Evolutionary conservation across 2,329 filamentous ascomycete genomes (phyloP).

Genomic region (Fusarium sp.): DNA sequence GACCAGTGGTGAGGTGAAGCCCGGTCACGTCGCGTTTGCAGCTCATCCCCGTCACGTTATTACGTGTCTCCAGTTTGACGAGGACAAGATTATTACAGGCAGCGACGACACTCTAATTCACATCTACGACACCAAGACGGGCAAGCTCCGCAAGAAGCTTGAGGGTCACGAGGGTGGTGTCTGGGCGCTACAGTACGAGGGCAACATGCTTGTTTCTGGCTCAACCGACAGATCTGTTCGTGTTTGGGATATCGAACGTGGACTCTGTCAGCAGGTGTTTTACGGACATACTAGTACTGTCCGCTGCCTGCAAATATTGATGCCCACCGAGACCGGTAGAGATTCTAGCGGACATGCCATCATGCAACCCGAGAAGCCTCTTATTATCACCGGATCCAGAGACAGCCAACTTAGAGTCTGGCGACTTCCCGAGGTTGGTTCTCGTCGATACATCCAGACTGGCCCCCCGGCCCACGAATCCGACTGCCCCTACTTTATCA

Average conservation of each 20-base stretch:
- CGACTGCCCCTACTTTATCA: slow-evolving; percentile 95
- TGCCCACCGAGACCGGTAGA: slow-evolving; percentile 84
- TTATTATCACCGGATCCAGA: slow-evolving; percentile 97
- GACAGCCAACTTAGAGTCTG: slow-evolving; percentile 96
- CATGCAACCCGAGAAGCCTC: slow-evolving; percentile 92
- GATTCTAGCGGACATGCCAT: slow-evolving; percentile 79
- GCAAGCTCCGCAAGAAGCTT: slow-evolving; percentile 84
- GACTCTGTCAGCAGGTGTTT: slow-evolving; percentile 93
- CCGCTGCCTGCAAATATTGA: slow-evolving; percentile 92
- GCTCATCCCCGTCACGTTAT: slow-evolving; percentile 97
- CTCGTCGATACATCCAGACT: slow-evolving; percentile 83
- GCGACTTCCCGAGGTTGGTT: slow-evolving; percentile 87
- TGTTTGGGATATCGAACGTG: slow-evolving; percentile 98
- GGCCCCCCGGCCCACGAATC: slow-evolving; percentile 79
- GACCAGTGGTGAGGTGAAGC: slow-evolving; percentile 89
- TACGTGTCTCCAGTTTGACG: slow-evolving; percentile 97
- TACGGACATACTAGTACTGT: slow-evolving; percentile 98
- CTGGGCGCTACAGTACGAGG: slow-evolving; percentile 97
- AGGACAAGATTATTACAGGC: slow-evolving; percentile 97
- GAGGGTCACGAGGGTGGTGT: slow-evolving; percentile 97
- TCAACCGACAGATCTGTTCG: slow-evolving; percentile 97
- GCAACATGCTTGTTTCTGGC: slow-evolving; percentile 94
- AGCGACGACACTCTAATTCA: slow-evolving; percentile 98
- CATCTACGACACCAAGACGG: slow-evolving; percentile 97
- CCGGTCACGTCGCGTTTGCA: slow-evolving; percentile 94